phyloP scores from a whole-genome alignment of 2,329 filamentous ascomycete genomes.

The Ceratocystis smalleyi region DNA sequence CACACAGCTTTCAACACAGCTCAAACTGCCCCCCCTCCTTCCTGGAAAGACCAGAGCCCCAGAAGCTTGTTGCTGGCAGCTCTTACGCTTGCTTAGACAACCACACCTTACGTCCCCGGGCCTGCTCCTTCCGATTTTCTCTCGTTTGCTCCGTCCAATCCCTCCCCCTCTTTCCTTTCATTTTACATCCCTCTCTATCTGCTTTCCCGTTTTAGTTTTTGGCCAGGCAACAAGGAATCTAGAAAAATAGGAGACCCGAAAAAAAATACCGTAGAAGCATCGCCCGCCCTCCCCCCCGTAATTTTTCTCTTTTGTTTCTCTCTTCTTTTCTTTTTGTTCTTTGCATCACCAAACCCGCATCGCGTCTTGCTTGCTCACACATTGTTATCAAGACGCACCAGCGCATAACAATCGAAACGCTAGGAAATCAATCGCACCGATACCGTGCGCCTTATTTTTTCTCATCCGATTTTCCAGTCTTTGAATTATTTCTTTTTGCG shows the following conservation, averaged over 20 bases:
- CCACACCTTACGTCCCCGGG: background rate
- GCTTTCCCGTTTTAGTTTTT: background rate
- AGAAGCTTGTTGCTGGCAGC: background rate
- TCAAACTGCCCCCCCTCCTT: background rate
- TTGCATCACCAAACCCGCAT: too few species aligned
- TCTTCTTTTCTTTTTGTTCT: background rate
- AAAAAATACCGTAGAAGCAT: background rate
- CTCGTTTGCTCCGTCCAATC: conserved; percentile 8
- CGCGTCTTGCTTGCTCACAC: background rate
- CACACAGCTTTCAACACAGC: background rate
- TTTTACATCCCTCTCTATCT: background rate
- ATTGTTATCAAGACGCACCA: too few species aligned
- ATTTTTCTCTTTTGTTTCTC: background rate
- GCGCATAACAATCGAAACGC: too few species aligned
- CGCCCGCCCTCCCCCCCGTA: background rate
- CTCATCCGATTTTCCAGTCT: too few species aligned
- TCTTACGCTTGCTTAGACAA: background rate
- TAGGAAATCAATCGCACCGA: too few species aligned
- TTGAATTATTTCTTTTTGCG: too few species aligned
- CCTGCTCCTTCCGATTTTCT: conserved; percentile 11
- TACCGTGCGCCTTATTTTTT: too few species aligned
- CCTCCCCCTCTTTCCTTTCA: background rate
- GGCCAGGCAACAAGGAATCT: conserved; percentile 1
- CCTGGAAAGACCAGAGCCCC: background rate
- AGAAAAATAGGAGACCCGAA: conserved; percentile 1